Evolutionary conservation across 169 alveolate species (phyloP).

Genomic region (Plasmodium cynomolgi): DNA sequence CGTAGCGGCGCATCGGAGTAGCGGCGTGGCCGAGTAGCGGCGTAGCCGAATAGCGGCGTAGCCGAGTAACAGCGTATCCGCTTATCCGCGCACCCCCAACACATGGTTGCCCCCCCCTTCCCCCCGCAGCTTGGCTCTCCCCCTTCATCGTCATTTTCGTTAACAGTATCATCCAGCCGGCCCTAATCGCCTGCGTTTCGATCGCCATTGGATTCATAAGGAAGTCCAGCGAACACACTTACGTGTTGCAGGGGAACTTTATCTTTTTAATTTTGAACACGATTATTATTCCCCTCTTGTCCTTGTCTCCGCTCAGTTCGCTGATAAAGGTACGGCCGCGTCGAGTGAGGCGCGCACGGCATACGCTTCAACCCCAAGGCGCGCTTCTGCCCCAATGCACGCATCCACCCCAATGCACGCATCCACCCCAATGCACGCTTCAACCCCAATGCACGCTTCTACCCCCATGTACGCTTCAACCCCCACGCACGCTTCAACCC

Average conservation of each 20-base stretch:
- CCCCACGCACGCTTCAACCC: no score
- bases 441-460: background rate
- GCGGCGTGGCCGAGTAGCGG: background rate
- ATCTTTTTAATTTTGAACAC: slow-evolving; percentile 66
- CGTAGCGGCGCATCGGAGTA: background rate
- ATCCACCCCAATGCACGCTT: background rate
- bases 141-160: slow-evolving; percentile 71
- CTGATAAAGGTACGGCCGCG: slow-evolving; percentile 17
- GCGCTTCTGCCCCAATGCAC: background rate
- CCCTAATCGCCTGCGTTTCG: slow-evolving; percentile 53
- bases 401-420: background rate
- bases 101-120: background rate
- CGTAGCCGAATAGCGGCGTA: background rate
- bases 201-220: slow-evolving; percentile 62
- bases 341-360: background rate
- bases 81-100: background rate
- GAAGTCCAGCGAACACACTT: slow-evolving; percentile 65
- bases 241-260: slow-evolving; percentile 67
- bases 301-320: slow-evolving; percentile 52
- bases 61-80: background rate
- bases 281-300: slow-evolving; percentile 50
- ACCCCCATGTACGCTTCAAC: background rate
- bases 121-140: slow-evolving; percentile 59
- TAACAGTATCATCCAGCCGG: slow-evolving; percentile 65
- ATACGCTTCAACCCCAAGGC: background rate